Percentiles rank a stretch among this genome's conserved stretches.
Evolutionary conservation across 2,329 filamentous ascomycete genomes (phyloP).

Genomic region (Ophiosphaerella korrae): DNA sequence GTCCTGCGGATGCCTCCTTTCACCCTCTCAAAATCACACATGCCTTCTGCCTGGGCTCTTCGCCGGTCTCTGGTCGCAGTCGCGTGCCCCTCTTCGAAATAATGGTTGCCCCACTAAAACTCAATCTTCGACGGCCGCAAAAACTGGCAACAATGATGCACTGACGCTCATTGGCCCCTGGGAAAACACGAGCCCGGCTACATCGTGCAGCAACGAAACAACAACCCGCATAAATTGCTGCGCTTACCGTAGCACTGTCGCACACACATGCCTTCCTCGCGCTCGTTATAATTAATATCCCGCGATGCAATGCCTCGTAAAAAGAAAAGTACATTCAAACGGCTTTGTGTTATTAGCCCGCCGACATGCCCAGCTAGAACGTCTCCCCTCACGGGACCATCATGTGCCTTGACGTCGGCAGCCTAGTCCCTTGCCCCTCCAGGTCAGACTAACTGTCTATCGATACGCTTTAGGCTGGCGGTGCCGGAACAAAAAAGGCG

Average conservation of each 20-base stretch:
- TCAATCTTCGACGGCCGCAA: slow-evolving; percentile 27
- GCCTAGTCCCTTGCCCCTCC: slow-evolving; percentile 23
- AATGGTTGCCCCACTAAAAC: slow-evolving; percentile 39
- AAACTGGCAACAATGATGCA: slow-evolving; percentile 38
- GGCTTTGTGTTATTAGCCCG: not conserved
- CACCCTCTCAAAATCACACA: slow-evolving; percentile 3
- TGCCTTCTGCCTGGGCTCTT: not conserved
- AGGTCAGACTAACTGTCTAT: slow-evolving; percentile 26
- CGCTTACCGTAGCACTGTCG: slow-evolving; percentile 17
- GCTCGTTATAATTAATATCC: slow-evolving; percentile 29
- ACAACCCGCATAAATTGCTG: slow-evolving; percentile 30
- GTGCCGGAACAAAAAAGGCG: slow-evolving; percentile 38
- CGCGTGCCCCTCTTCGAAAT: slow-evolving; percentile 32
- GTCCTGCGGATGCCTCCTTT: not conserved
- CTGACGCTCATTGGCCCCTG: slow-evolving; percentile 33
- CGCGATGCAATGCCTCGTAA: not conserved
- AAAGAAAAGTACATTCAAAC: no score
- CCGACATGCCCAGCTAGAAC: slow-evolving; percentile 3
- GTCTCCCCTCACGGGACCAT: slow-evolving; percentile 22
- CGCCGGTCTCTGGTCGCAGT: slow-evolving; percentile 12
- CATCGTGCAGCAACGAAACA: slow-evolving; percentile 27
- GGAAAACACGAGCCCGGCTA: slow-evolving; percentile 31
- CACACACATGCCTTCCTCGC: slow-evolving; percentile 9
- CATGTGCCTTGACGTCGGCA: slow-evolving; percentile 30
- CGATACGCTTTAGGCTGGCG: slow-evolving; percentile 35